Evolutionary conservation across 2,329 filamentous ascomycete genomes (phyloP).

Genomic region (Apiospora arundinis): DNA sequence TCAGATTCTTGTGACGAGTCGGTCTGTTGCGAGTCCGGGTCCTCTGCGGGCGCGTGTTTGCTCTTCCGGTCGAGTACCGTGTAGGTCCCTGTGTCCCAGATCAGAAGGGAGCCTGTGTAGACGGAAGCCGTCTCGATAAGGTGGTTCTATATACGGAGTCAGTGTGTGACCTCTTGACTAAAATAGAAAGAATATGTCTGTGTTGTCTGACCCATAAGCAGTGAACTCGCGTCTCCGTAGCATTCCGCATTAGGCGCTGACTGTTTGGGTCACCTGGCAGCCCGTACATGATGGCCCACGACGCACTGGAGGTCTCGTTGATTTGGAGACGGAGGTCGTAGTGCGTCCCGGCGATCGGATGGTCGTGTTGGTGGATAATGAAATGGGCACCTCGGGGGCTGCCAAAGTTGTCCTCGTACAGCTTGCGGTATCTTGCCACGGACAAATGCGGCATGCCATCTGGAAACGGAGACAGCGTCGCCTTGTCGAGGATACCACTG

Average conservation of each 20-base stretch:
- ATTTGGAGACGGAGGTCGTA: constrained; percentile 76
- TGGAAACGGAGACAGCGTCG: constrained; percentile 34
- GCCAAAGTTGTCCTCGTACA: constrained; percentile 45
- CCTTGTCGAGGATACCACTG: constrained; percentile 39
- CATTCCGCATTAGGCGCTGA: constrained; percentile 60
- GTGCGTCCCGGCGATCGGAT: constrained; percentile 70
- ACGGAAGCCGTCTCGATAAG: constrained; percentile 63
- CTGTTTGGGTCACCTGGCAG: constrained; percentile 65
- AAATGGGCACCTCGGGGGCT: constrained; percentile 58
- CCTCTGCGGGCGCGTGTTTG: constrained; percentile 40
- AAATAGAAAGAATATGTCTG: too few relatives aligned
- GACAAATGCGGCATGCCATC: constrained; percentile 40
- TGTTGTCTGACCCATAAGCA: constrained; percentile 58
- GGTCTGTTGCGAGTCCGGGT: constrained; percentile 43
- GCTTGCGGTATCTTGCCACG: constrained; percentile 41
- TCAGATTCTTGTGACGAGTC: background rate
- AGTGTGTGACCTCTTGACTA: background rate
- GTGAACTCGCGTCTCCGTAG: constrained; percentile 67
- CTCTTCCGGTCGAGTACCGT: constrained; percentile 53
- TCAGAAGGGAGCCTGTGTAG: constrained; percentile 62
- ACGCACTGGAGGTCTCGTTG: constrained; percentile 69
- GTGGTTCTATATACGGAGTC: constrained; percentile 55
- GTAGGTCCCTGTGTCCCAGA: constrained; percentile 69
- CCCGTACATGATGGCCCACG: constrained; percentile 70
- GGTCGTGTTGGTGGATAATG: constrained; percentile 76